Evolutionary conservation across 2,329 filamentous ascomycete species (phyloP).

Genomic region (Neofusicoccum ribis): DNA sequence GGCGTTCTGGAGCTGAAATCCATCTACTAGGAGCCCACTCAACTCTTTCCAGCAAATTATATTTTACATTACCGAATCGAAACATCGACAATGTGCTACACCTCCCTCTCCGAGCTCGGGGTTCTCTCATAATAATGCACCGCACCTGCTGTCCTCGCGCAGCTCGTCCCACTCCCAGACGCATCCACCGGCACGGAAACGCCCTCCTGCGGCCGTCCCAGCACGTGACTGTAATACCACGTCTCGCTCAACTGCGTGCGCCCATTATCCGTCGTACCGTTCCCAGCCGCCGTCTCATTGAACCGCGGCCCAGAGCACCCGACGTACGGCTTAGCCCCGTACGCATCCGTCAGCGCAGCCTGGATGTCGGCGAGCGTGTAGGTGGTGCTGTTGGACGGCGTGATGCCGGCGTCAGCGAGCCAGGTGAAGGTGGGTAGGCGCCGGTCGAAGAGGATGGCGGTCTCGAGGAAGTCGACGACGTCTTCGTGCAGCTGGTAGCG

Average conservation of each 20-base stretch:
- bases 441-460: constrained; percentile 58
- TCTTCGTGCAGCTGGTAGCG: constrained; percentile 58
- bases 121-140: constrained; percentile 58
- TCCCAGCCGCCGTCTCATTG: constrained; percentile 61
- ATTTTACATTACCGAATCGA: background rate
- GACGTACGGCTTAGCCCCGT: constrained; percentile 58
- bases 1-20: background rate
- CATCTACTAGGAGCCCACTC: background rate
- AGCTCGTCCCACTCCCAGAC: constrained; percentile 49
- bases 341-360: constrained; percentile 49
- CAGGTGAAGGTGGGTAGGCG: constrained; percentile 61
- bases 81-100: background rate
- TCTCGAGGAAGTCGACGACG: constrained; percentile 64
- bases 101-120: background rate
- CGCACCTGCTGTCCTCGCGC: constrained; percentile 55
- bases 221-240: constrained; percentile 66
- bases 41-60: background rate
- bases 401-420: constrained; percentile 57
- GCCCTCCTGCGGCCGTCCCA: constrained; percentile 57
- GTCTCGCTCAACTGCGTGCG: constrained; percentile 61
- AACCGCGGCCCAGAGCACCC: constrained; percentile 62
- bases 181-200: constrained; percentile 51
- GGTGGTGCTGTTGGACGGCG: constrained; percentile 58
- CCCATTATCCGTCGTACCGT: constrained; percentile 56
- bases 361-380: constrained; percentile 59